Percentiles rank a stretch among this genome's conserved stretches.
Conservation (phyloP, 768 basidiomycete genomes). For the Rhodotorula diobovata region DNA sequence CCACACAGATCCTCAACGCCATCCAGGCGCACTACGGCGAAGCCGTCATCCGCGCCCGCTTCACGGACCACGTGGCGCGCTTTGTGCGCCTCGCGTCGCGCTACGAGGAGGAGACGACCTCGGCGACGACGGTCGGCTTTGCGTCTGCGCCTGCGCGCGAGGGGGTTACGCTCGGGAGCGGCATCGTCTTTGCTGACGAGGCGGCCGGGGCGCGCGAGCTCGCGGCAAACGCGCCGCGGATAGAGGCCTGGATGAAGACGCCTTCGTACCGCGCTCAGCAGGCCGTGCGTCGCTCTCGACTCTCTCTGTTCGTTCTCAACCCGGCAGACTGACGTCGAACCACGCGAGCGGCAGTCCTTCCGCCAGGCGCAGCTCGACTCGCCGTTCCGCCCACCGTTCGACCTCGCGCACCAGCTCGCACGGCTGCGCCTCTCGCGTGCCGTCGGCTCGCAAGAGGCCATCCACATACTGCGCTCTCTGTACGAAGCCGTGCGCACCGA, state of each 20-base stretch:
- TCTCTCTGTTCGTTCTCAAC: neutral
- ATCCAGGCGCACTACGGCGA: conserved; percentile 93
- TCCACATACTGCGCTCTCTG: conserved; percentile 68
- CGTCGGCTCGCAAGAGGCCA: conserved; percentile 67
- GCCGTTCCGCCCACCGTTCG: conserved; percentile 66
- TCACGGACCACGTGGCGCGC: conserved; percentile 79
- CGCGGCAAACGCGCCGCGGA: conserved; percentile 68
- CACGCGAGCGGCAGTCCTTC: conserved; percentile 46
- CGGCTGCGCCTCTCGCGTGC: conserved; percentile 69
- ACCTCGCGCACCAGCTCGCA: conserved; percentile 77
- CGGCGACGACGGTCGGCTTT: conserved; percentile 70
- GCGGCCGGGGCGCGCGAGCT: conserved; percentile 61
- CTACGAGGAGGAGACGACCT: conserved; percentile 77
- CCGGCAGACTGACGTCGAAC: neutral
- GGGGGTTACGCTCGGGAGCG: conserved; percentile 62
- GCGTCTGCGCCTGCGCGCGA: conserved; percentile 43
- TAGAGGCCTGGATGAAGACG: conserved; percentile 89
- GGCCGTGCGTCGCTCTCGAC: conserved; percentile 54
- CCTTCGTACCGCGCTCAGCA: conserved; percentile 70
- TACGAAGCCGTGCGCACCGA: conserved; percentile 69
- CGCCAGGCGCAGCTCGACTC: conserved; percentile 55
- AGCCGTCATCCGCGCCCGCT: conserved; percentile 74
- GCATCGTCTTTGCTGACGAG: conserved; percentile 74
- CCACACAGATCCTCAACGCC: conserved; percentile 67
- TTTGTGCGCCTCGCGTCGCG: conserved; percentile 85